Conservation (phyloP, 2,329 filamentous ascomycete genomes). For the Pestalotiopsis sp. region DNA sequence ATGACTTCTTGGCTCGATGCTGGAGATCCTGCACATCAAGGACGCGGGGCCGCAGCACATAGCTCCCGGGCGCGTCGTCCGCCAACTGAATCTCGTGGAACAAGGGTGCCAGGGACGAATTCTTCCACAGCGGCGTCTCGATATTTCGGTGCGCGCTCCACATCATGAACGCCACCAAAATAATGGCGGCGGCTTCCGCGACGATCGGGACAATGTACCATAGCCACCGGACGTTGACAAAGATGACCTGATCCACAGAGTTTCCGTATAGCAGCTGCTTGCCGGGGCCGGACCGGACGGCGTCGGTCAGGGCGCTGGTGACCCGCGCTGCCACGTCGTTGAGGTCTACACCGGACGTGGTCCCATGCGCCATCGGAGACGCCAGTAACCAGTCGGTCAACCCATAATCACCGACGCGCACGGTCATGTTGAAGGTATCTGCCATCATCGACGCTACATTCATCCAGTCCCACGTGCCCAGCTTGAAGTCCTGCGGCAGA, state of each 20-base stretch:
- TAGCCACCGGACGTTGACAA: neutral
- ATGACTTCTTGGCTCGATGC: too few species aligned
- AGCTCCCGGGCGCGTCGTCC: neutral
- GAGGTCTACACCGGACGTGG: neutral
- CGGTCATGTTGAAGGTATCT: neutral
- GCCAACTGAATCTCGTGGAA: neutral
- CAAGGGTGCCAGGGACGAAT: neutral
- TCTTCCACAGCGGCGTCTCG: constrained; percentile 4
- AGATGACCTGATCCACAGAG: neutral
- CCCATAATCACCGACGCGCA: neutral
- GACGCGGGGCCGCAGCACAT: too few species aligned
- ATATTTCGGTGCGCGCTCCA: too few species aligned
- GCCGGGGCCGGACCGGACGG: constrained; percentile 11
- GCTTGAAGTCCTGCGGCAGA: neutral
- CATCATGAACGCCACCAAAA: neutral
- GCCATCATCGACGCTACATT: neutral
- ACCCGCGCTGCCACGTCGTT: constrained; percentile 7
- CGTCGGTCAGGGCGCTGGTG: constrained; percentile 20
- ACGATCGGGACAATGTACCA: neutral
- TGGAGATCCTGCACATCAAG: too few species aligned
- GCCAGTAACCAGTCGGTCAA: neutral
- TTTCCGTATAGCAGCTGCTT: neutral
- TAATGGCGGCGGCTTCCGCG: neutral
- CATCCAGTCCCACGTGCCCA: neutral
- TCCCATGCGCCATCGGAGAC: neutral